Base-by-base conservation (phyloP, 139 green algal species). In the Haematococcus sp. region DNA sequence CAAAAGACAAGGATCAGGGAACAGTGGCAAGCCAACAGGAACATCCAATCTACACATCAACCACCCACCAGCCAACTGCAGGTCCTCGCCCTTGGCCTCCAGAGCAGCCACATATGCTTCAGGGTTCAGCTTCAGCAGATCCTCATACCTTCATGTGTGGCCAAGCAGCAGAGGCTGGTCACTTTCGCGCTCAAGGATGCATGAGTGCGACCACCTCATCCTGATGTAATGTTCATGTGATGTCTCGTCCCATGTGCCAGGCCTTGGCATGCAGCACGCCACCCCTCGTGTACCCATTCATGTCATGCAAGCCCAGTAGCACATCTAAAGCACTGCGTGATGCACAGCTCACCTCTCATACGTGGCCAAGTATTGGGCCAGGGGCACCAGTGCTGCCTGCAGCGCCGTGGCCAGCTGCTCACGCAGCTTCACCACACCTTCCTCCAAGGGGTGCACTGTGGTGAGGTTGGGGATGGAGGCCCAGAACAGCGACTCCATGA, bases 401-500 rank as follows among this genome's bases (percentile, higher is more conserved):
- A 91, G 34, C 1, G 66, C 61, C 5, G 40, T 51, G 7, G 58
- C 19, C 71, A 86, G 68, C 52, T 40, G 2, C 46, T 78, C 68
- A 5, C 71, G 46, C 27, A 75, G 51, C 43, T 61, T 35, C 28
- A 80, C 59, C 46, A 91, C 79, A 5, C 34, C 56, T 30, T 89
- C 75, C 78, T 93, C 88, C 71, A 81, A 46, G 19, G 82, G 81
- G 73, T 93, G 87, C 51, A 92, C 82, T 0, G 78, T 68, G 34
- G 80, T 87, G 15, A 96, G 82, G 67, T 76, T 65, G 3, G 85
- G 87, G 16, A 80, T 65, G 27, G 79, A 73, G 9, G 84, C 82
- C 87, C 88, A 96, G 68, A 94, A 91, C 30, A 96, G 77, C 9
- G 83, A 73, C 74, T 94, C 89, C 90, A 96, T 95, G 63, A 96